Percentiles rank a stretch among this genome's conserved stretches.
Evolutionary conservation across 257 asterid species (phyloP).

Genomic region (Solanum gracilifrons): DNA sequence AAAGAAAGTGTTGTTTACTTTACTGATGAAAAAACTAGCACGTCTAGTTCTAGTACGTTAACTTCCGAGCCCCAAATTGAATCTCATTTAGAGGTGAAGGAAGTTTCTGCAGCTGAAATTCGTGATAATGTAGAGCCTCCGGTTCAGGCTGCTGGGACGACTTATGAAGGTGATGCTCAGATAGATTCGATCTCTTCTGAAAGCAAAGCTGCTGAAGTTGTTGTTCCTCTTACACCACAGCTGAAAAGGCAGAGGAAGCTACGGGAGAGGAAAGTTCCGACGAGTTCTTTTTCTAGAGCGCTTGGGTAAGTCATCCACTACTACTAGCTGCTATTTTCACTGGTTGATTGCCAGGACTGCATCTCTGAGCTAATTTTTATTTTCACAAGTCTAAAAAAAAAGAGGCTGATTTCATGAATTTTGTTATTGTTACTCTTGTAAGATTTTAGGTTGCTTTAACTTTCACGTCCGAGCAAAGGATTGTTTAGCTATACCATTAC

Average conservation of each 20-base stretch:
- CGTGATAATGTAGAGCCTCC: background rate
- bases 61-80: background rate
- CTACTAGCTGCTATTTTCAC: background rate
- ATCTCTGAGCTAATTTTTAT: background rate
- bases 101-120: background rate
- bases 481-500: background rate
- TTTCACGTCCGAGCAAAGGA: background rate
- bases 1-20: background rate
- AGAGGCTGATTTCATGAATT: background rate
- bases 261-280: constrained; percentile 88
- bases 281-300: constrained; percentile 88
- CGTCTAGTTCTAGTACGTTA: background rate
- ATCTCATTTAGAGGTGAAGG: background rate
- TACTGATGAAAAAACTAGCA: background rate
- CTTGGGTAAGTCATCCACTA: constrained; percentile 42
- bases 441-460: background rate
- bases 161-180: constrained; percentile 6
- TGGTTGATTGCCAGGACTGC: background rate
- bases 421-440: background rate
- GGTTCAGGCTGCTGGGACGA: background rate
- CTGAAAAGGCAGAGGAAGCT: constrained; percentile 47
- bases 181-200: background rate
- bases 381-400: background rate
- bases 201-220: background rate
- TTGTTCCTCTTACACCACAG: background rate